Conservation (phyloP, 2,329 filamentous ascomycete genomes). For the Penicillium verrucosum region DNA sequence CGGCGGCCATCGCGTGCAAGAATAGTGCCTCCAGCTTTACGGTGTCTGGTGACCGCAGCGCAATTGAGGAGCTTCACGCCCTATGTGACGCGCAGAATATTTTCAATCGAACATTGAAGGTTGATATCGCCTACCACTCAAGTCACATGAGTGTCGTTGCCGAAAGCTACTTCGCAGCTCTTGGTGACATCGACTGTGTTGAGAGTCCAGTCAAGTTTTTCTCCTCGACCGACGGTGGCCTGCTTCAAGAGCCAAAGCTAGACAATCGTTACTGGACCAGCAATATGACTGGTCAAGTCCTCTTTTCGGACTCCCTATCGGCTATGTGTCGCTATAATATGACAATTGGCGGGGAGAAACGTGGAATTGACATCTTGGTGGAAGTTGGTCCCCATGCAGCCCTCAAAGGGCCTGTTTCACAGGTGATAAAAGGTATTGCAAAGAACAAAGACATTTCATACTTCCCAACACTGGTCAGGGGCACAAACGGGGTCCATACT, state of each 20-base stretch:
- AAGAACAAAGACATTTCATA: not conserved
- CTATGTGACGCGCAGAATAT: not conserved
- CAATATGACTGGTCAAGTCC: not conserved
- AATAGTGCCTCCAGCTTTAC: not conserved
- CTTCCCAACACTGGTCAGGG: not conserved
- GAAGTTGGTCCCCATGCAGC: not conserved
- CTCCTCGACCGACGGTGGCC: not conserved
- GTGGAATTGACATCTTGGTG: not conserved
- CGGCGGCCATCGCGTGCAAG: not conserved
- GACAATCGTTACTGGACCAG: not conserved
- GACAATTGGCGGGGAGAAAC: not conserved
- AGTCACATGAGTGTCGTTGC: not conserved
- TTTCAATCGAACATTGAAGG: not conserved
- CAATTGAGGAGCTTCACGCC: not conserved
- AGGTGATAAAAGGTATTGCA: not conserved
- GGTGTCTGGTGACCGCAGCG: not conserved
- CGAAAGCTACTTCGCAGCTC: not conserved
- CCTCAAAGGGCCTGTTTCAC: not conserved
- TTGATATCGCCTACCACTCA: not conserved
- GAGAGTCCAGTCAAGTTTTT: not conserved
- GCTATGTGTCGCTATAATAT: not conserved
- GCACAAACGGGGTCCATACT: not conserved
- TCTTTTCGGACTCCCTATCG: not conserved
- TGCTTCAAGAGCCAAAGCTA: not conserved
- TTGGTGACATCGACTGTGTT: not conserved